Base-by-base conservation (phyloP, 352 stramenopile species). In the Globisporangium alternatum region DNA sequence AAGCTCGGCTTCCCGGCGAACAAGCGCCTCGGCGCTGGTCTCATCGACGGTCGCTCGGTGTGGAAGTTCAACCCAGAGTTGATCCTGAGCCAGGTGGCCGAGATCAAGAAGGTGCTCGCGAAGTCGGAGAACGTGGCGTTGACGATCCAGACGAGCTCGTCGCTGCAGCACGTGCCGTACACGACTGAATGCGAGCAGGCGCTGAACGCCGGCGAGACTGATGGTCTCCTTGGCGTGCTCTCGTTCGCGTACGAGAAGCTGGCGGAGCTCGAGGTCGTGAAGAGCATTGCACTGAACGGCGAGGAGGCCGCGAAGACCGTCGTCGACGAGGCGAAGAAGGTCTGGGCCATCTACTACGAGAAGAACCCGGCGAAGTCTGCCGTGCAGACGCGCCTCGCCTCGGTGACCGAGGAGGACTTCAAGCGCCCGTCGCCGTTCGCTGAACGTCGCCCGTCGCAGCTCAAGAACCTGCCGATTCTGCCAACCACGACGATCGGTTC, bases 401-500 rank as follows among this genome's bases (percentile, higher is more conserved):
- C 76, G 17, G 75, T 97, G 15, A 87, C 78, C 21, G 73, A 87
- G 37, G 70, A 70, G 1, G 90, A 97, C 64, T 93, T 97, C 67
- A 71, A 80, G 66, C 89, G 93, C n/a, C 71, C 77, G 43, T 90
- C 89, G 55, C 71, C 78, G 33, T 98, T 97, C 68, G 73, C 77
- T 4, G 77, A 88, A 65, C 89, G 93, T 54, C 81, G 88, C 35
- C 80, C 76, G 15, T 70, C 67, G 53, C 89, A 97, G 75, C 71
- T 86, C 8, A 75, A 90, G 64, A 75, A 71, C 5, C 66, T 89
- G 39, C 90, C 90, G 9, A 63, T 96, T 54, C 71, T 98, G 35
- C 91, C 93, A 12, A 98, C 93, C 12, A 98, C 93, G n/a, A 97
- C 88, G 9, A 98, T 98, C 65, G 93, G 93, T 21, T 97, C 90